Base-by-base conservation (phyloP, 2,329 filamentous ascomycete species). In the Beauveria rudraprayagi region DNA sequence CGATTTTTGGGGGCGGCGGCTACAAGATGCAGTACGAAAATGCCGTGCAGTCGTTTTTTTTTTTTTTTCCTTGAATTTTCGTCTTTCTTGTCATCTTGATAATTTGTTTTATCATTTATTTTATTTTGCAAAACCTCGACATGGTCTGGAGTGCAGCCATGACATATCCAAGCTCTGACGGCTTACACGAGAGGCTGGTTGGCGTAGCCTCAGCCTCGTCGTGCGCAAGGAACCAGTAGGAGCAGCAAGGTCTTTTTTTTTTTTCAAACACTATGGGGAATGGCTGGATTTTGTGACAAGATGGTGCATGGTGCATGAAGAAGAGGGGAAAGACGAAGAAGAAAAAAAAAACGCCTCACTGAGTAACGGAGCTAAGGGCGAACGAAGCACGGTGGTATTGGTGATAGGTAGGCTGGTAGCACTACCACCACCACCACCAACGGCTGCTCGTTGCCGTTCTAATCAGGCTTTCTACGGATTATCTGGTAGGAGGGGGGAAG, bases 1-100 rank as follows among this genome's bases (percentile, higher is more conserved):
- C 26, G 52, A 44, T 40, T 24, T 4, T 56, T 48, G 54, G 54
- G 54, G 54, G 54, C 54, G 54, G 54, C 54, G 54, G 54, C 54
- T 56, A 56, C 22, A 55, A 14, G 24, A 7, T 28, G 37, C 5
- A 26, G 24, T 22, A 17, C 11, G 1, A 6, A n/a, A 54, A 26
- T 54, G 30, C 51, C 51, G 51, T 54, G 22, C 19, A n/a, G 7
- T 24, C 7, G n/a, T 22, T 40, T 30, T 51, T 46, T 41, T n/a
- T 7, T 48, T n/a, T 28, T 16, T 5, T 3, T 1, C 30, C 34
- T 37, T 37, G 30, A 30, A 3, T 1, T 34, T 14, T 34, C 1
- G 11, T 14, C 11, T 34, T 5, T 14, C 11, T 14, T 14, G 11
- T 14, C 0, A 10, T 30, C 26, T 28, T 28, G 1, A 5, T 30